Base-by-base conservation (phyloP, 2,329 filamentous ascomycete species). In the Dichotomopilus funicola region DNA sequence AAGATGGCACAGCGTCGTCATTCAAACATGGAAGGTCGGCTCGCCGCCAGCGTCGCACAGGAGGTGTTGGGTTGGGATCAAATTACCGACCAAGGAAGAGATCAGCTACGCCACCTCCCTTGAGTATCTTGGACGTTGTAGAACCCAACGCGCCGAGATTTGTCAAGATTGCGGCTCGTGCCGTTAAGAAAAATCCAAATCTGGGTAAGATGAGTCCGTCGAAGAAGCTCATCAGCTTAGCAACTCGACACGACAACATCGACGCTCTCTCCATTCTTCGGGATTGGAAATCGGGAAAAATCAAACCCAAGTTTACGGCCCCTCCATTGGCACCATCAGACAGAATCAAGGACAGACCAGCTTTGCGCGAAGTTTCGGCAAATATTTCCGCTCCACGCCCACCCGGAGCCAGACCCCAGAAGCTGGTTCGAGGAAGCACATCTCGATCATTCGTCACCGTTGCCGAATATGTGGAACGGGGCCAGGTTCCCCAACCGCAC, bases 101-200 rank as follows among this genome's bases (percentile, higher is more conserved):
- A 35, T 55, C 56, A 6, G 44, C 49, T 5, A 62, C 62, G 1
- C 70, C 77, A n/a, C 79, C 80, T 3, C 68, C 66, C 19, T 72
- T 86, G 19, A 78, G 83, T 61, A 84, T 86, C 54, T 65, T 86
- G n/a, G 83, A 86, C 66, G 76, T 83, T 27, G 72, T 79, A 45
- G 76, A 78, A 58, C 65, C 71, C 1, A 63, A 73, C 55, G 79
- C 81, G 0, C 83, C 83, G 1, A 68, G 66, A 1, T 86, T 86
- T 59, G 69, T 87, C 37, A 81, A 75, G 57, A 75, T 87, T 63
- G 83, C 83, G 50, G 82, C 81, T 44, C 80, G 83, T 12, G 74
- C 79, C 51, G 81, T 76, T 4, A 77, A 70, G 53, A 72, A 67
- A 51, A 75, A 73, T 37, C 64, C 59, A 33, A 73, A 75, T 10